These are phyloP conservation scores for Rugonectria rugulosa DNA, from an alignment of 2,329 filamentous ascomycete genomes.

Conservation along the genomic window DNA sequence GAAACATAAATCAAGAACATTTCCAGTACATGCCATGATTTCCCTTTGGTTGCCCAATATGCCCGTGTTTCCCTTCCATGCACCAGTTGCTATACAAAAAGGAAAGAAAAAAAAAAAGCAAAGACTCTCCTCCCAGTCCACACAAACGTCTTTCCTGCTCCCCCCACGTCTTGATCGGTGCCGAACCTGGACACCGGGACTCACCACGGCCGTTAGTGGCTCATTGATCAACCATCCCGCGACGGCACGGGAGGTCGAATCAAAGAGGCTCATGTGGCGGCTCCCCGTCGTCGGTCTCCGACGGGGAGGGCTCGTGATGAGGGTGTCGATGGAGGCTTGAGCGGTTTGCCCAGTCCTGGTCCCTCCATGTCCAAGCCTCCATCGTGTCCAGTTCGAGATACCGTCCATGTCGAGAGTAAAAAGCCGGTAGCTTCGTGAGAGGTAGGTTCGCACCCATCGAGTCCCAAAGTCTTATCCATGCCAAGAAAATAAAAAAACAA, in stretches of 20 bases:
- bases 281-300: too few relatives aligned
- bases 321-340: too few relatives aligned
- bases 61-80: slow-evolving; percentile 28
- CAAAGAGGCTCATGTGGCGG: neutral
- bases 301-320: too few relatives aligned
- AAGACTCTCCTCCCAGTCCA: neutral
- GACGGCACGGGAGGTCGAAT: slow-evolving; percentile 10
- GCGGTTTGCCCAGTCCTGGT: too few relatives aligned
- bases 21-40: slow-evolving; percentile 5
- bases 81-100: slow-evolving; percentile 19
- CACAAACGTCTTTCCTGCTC: slow-evolving; percentile 7
- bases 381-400: too few relatives aligned
- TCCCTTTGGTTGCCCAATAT: slow-evolving; percentile 23
- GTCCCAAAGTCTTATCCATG: slow-evolving; percentile 34
- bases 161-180: slow-evolving; percentile 8
- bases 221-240: slow-evolving; percentile 25
- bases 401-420: slow-evolving; percentile 13
- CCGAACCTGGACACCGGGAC: slow-evolving; percentile 15
- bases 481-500: slow-evolving; percentile 18
- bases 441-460: slow-evolving; percentile 38
- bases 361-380: too few relatives aligned
- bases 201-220: slow-evolving; percentile 11
- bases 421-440: slow-evolving; percentile 13
- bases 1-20: neutral
- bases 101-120: slow-evolving; percentile 16